These are phyloP conservation scores for Erodium trifolium DNA, from an alignment of 441 rosid species.

Conservation along the genomic window DNA sequence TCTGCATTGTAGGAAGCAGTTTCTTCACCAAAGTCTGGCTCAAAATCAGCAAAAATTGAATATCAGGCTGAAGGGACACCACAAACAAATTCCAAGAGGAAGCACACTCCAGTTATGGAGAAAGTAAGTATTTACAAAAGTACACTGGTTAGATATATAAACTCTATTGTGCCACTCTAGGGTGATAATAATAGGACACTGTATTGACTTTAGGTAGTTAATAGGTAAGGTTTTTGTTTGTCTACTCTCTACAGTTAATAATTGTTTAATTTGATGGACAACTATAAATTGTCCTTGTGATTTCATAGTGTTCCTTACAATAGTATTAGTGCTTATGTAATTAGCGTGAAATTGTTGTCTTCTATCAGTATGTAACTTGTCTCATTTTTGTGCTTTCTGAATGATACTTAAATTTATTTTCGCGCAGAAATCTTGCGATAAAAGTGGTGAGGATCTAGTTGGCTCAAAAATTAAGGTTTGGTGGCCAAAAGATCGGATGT, in stretches of 20 bases:
- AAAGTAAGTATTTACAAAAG: constrained; percentile 34
- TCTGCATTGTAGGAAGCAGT: constrained; percentile 39
- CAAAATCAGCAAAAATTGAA: constrained; percentile 44
- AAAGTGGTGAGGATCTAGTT: constrained; percentile 43
- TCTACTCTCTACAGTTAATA: neutral
- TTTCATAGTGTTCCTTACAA: neutral
- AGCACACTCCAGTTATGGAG: constrained; percentile 40
- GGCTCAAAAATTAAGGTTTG: constrained; percentile 73
- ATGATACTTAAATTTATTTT: constrained; percentile 21
- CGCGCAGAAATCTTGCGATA: constrained; percentile 50
- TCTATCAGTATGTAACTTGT: neutral
- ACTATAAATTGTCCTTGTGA: neutral
- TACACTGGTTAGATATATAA: neutral
- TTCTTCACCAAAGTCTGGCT: constrained; percentile 47
- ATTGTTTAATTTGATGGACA: neutral
- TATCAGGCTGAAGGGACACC: constrained; percentile 46
- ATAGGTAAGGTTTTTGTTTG: neutral
- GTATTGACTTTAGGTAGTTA: neutral
- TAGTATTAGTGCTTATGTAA: neutral
- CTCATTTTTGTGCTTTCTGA: neutral
- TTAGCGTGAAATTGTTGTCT: neutral
- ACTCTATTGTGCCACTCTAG: neutral
- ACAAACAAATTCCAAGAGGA: constrained; percentile 52
- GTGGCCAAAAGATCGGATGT: constrained; percentile 90
- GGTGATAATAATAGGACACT: constrained; percentile 1